phyloP scores from a whole-genome alignment of 495 filamentous ascomycete species.

The Xylaria castorea region DNA sequence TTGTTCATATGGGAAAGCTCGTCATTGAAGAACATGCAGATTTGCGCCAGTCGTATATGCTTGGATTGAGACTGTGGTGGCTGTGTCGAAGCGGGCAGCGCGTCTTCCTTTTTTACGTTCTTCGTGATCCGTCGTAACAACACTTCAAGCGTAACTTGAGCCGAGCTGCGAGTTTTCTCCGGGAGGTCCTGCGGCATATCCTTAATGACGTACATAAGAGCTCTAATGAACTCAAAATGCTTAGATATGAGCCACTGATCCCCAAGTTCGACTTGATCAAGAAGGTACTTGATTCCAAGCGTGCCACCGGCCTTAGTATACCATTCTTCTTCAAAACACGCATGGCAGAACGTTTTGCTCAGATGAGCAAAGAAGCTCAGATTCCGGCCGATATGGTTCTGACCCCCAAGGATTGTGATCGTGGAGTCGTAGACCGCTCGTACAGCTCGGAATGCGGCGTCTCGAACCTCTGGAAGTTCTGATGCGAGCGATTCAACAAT shows the following conservation, averaged over 20 bases:
- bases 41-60: slow-evolving; percentile 62
- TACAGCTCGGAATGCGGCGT: slow-evolving; percentile 80
- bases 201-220: slow-evolving; percentile 94
- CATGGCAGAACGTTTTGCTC: slow-evolving; percentile 83
- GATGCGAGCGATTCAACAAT: slow-evolving; percentile 87
- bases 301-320: slow-evolving; percentile 94
- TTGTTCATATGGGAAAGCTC: slow-evolving; percentile 95
- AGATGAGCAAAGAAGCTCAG: slow-evolving; percentile 84
- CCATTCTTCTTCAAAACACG: slow-evolving; percentile 97
- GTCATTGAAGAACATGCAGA: slow-evolving; percentile 81
- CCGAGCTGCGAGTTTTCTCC: slow-evolving; percentile 79
- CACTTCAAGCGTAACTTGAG: slow-evolving; percentile 80
- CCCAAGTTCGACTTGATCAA: slow-evolving; percentile 79
- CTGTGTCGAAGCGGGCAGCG: slow-evolving; percentile 52
- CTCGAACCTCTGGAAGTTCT: slow-evolving; percentile 77
- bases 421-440: slow-evolving; percentile 77
- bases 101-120: slow-evolving; percentile 77
- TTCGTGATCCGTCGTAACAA: slow-evolving; percentile 78
- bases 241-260: slow-evolving; percentile 81
- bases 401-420: slow-evolving; percentile 78
- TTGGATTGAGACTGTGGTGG: slow-evolving; percentile 41
- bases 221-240: slow-evolving; percentile 83
- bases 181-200: slow-evolving; percentile 94
- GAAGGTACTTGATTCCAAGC: slow-evolving; percentile 82
- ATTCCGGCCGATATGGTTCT: slow-evolving; percentile 65